Evolutionary conservation across 257 asterid genomes (phyloP).

Genomic region (Oldenlandia corymbosa): DNA sequence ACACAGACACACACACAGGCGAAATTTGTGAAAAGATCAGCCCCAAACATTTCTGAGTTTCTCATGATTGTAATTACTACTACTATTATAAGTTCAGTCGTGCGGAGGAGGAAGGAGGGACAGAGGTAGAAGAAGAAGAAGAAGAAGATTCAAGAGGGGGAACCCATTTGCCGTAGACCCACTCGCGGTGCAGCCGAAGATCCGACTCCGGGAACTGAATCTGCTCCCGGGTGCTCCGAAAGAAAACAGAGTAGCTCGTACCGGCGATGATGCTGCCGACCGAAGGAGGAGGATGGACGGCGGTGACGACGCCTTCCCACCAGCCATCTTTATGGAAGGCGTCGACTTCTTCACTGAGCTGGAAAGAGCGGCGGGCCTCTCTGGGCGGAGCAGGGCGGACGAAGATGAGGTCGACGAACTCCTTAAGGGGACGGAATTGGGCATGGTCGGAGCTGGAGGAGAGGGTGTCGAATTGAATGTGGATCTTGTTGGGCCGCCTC

Average conservation of each 20-base stretch:
- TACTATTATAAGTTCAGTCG: too few relatives aligned
- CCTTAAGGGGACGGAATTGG: constrained; percentile 19
- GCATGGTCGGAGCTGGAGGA: constrained; percentile 1
- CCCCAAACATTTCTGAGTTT: too few relatives aligned
- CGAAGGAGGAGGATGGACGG: constrained; percentile 12
- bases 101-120: too few relatives aligned
- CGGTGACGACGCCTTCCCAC: constrained; percentile 55
- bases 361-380: constrained; percentile 35
- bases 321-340: constrained; percentile 63
- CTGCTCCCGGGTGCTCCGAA: constrained; percentile 49
- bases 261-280: not conserved
- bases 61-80: too few relatives aligned
- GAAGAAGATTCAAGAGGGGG: constrained; percentile 25
- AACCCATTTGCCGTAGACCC: constrained; percentile 53
- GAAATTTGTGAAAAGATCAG: too few relatives aligned
- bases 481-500: constrained; percentile 11
- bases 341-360: constrained; percentile 48
- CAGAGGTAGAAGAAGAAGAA: too few relatives aligned
- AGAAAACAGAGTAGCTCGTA: constrained; percentile 41
- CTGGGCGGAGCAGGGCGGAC: constrained; percentile 50
- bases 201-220: constrained; percentile 30
- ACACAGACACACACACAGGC: too few relatives aligned
- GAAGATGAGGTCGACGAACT: constrained; percentile 33
- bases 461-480: constrained; percentile 42
- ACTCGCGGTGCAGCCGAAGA: constrained; percentile 62